Percentiles rank a stretch among this genome's conserved stretches.
phyloP scores from a whole-genome alignment of 2,329 filamentous ascomycete species.

The Phaeosphaeriaceae sp. region DNA sequence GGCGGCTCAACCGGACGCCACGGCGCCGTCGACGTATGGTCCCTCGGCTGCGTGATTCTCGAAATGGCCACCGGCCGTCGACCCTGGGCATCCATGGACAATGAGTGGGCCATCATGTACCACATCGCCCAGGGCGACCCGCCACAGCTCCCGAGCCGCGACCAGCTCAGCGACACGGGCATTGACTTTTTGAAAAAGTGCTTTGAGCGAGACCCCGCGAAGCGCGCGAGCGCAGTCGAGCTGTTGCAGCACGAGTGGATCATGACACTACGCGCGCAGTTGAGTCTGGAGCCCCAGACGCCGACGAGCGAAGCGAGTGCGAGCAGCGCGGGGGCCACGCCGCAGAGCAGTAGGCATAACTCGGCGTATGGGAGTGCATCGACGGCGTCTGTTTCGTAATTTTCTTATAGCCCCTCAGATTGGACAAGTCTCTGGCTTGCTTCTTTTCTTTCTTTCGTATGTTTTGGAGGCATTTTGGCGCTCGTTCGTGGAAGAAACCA shows the following conservation, averaged over 20 bases:
- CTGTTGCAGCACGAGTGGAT: conserved; percentile 95
- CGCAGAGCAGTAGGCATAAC: conserved; percentile 42
- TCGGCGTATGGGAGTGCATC: conserved; percentile 31
- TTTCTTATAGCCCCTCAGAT: neutral
- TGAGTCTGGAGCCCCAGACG: conserved; percentile 56
- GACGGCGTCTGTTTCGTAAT: neutral
- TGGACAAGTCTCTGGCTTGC: neutral
- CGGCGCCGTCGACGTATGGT: conserved; percentile 94
- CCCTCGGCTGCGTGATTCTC: conserved; percentile 91
- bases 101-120: conserved; percentile 99
- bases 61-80: conserved; percentile 96
- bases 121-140: conserved; percentile 98
- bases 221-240: conserved; percentile 82
- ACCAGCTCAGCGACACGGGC: conserved; percentile 84
- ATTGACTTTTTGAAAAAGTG: conserved; percentile 89
- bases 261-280: conserved; percentile 54
- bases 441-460: neutral
- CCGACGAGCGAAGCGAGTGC: conserved; percentile 44
- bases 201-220: conserved; percentile 83
- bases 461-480: neutral
- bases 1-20: conserved; percentile 75
- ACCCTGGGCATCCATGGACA: conserved; percentile 95
- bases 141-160: conserved; percentile 78
- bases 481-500: neutral
- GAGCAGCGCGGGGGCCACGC: conserved; percentile 18